Evolutionary conservation across 2,329 filamentous ascomycete genomes (phyloP), one percentile per base, ranked within the genome.

Genomic region (Dothideomycetidae sp.): DNA sequence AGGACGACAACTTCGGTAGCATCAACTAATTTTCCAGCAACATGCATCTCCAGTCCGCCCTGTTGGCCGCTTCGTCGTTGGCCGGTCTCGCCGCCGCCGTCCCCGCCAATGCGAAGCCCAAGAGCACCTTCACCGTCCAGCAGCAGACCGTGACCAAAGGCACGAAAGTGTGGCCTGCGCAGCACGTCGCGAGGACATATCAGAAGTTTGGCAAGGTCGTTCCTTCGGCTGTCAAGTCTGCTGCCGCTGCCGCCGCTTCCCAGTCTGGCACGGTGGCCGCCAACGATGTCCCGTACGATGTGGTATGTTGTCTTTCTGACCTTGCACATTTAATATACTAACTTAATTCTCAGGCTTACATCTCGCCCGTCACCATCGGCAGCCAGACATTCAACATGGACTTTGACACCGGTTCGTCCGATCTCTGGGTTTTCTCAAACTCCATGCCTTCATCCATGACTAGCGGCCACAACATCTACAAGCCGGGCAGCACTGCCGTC

Each of bases 341-440:
- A 28, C 16, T 14, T 7, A 4, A 10, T 18, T n/a, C 12, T 10
- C 31, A 41, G 38, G 39, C 42, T 12, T 64, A 64, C 47, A 54
- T 64, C 5, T 59, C 54, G 45, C 71, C 75, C 0, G 71, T 84
- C 32, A 65, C 61, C 2, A 62, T 84, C 44, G 81, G 79, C 31
- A 59, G 68, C 51, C 73, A 77, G 47, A 69, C 61, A 3, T 53
- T 82, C 44, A 68, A 73, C 42, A 54, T 85, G 42, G 77, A 82
- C 52, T 69, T 85, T 42, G 81, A 85, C 46, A 85, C 80, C 10
- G 77, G 66, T 44, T 78, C 64, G 44, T 66, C 74, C 29, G 76
- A 80, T 57, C 68, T 81, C 33, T 90, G 69, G 70, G 78, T 73
- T 29, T 80, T 78, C 56, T 79, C 75, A 0, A 64, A 63, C 12